Base-by-base conservation (phyloP, 2,329 filamentous ascomycete species). In the Ophiostoma ulmi region DNA sequence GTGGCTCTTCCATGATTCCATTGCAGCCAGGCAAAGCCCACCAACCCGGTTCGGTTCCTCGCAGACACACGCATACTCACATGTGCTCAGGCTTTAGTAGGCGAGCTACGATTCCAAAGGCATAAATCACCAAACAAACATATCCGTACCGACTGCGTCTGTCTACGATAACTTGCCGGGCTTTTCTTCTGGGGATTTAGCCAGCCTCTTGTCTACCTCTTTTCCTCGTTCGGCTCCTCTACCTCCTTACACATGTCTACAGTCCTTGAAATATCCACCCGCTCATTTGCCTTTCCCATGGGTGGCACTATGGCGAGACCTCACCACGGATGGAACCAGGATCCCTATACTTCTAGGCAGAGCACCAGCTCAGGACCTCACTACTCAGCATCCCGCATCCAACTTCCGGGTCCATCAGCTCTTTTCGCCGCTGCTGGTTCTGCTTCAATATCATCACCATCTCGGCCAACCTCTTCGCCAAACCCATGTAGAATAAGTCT, bases 241-340 rank as follows among this genome's bases (percentile, higher is more conserved):
- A 20, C 13, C 11, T 52, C 26, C 61, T 72, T 74, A 74, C 74
- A 74, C 76, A 80, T 80, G 79, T 78, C 78, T 58, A 58, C 8
- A 58, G 52, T 76, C 66, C 76, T 77, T 71, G 76, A 76, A 67
- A 72, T 75, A 72, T 73, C 77, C 72, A 75, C 75, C 58, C 76
- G 77, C 72, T 73, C 73, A 72, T 75, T 78, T 73, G 75, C 77
- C 71, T 76, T 75, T 75, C 74, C 74, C 72, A 76, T 78, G 74
- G 73, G 77, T 71, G 78, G 78, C 75, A 75, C 75, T 69, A 81
- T 81, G 80, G 76, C 79, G 72, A 77, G 77, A 75, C 75, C 78
- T 69, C 76, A 76, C 66, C 76, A 77, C 73, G 73, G 73, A 73
- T 80, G 76, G 78, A 72, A 73, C 52, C 76, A 77, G 39, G 77